These are phyloP conservation scores for Cucumis sativus DNA, from an alignment of 306 rosid genomes.

Conservation along the genomic window DNA sequence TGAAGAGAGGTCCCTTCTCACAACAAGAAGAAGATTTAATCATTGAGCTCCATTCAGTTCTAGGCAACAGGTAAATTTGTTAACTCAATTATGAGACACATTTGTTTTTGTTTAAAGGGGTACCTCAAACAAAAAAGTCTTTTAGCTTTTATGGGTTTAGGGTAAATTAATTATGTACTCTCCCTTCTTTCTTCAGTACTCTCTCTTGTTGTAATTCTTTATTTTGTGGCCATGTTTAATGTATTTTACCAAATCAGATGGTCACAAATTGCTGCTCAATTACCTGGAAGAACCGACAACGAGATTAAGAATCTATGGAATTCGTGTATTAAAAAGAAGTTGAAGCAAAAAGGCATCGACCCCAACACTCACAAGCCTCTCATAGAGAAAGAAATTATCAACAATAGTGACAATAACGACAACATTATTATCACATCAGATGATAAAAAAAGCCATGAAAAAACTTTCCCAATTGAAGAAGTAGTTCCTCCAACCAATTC, in stretches of 20 bases:
- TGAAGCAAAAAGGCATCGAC: conserved; percentile 79
- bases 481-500: not conserved
- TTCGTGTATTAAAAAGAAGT: conserved; percentile 85
- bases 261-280: conserved; percentile 93
- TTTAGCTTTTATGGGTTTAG: too few relatives aligned
- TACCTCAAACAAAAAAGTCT: too few relatives aligned
- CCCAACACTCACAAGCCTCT: conserved; percentile 76
- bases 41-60: conserved; percentile 74
- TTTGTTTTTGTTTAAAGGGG: not conserved
- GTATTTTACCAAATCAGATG: conserved; percentile 25
- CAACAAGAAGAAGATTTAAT: conserved; percentile 75
- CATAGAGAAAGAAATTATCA: conserved; percentile 3
- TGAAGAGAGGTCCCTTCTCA: conserved; percentile 93
- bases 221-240: not conserved
- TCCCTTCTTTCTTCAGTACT: not conserved
- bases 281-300: conserved; percentile 90
- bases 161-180: too few relatives aligned
- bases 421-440: conserved; percentile 2
- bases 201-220: not conserved
- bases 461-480: conserved; percentile 10
- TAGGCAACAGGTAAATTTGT: not conserved
- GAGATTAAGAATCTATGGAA: conserved; percentile 94
- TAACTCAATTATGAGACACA: not conserved
- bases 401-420: conserved; percentile 5
- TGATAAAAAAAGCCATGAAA: conserved; percentile 27